A percentile compares a stretch with the other conserved stretches of the same genome.
Evolutionary conservation across 257 asterid genomes (phyloP).

Genomic region (Parsonsia alboflavescens): DNA sequence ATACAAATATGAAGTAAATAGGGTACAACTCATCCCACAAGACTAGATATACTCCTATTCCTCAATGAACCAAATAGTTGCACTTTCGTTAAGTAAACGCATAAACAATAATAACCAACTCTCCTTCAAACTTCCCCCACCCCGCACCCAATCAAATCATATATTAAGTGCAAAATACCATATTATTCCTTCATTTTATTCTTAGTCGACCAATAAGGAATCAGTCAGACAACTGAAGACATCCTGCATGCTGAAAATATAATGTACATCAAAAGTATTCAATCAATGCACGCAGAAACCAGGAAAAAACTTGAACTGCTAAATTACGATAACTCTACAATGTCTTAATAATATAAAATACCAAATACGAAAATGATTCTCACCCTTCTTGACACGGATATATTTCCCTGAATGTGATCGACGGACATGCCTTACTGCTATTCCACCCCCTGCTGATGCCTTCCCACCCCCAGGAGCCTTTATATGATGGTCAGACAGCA

Average conservation of each 20-base stretch:
- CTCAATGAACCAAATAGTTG: too few species aligned
- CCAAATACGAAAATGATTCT: background rate
- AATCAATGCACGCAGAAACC: background rate
- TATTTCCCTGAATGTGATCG: slow-evolving; percentile 76
- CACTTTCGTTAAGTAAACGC: too few species aligned
- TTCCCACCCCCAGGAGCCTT: slow-evolving; percentile 73
- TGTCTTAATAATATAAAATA: background rate
- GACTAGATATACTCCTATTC: background rate
- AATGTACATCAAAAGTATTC: background rate
- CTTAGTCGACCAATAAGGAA: background rate
- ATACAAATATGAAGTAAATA: background rate
- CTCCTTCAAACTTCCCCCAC: too few species aligned
- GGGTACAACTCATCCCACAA: background rate
- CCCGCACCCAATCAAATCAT: too few species aligned
- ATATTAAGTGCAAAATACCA: background rate
- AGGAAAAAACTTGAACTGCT: background rate
- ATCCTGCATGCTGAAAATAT: background rate
- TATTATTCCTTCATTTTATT: background rate
- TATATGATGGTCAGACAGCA: slow-evolving; percentile 52
- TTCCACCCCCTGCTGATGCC: slow-evolving; percentile 59
- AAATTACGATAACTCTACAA: background rate
- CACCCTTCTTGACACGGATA: slow-evolving; percentile 83
- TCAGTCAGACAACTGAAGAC: background rate
- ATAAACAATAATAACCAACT: background rate
- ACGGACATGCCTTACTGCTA: slow-evolving; percentile 64